Conservation (phyloP, 257 asterid genomes). For the Solanum bulbocastanum region DNA sequence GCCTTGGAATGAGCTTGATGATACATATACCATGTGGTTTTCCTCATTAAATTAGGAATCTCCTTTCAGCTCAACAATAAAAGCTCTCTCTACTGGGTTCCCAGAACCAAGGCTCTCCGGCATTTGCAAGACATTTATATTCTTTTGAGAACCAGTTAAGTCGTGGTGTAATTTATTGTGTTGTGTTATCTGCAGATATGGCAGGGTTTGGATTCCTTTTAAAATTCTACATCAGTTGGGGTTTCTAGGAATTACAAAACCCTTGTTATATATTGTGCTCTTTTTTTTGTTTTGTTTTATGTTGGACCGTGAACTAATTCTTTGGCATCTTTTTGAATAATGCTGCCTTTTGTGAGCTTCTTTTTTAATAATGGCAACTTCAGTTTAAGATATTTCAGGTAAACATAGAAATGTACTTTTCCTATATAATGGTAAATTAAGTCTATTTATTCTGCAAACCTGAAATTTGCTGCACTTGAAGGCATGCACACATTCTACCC, state of each 20-base stretch:
- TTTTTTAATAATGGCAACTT: neutral
- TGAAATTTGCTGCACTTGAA: neutral
- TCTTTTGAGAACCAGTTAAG: constrained; percentile 35
- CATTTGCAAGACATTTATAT: constrained; percentile 13
- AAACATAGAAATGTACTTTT: neutral
- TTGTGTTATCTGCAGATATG: neutral
- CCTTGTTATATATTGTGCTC: neutral
- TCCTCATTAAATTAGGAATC: constrained; percentile 2
- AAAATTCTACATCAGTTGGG: constrained; percentile 1
- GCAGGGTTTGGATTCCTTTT: constrained; percentile 5
- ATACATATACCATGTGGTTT: constrained; percentile 20
- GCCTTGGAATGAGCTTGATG: constrained; percentile 21
- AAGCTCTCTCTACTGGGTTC: constrained; percentile 26
- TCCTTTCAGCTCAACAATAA: constrained; percentile 36
- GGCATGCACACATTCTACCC: neutral
- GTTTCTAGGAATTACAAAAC: constrained; percentile 3
- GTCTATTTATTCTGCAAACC: neutral
- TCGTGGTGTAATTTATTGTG: constrained; percentile 22
- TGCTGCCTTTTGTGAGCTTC: neutral
- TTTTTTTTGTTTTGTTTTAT: neutral
- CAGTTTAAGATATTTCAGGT: neutral
- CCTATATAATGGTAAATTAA: neutral
- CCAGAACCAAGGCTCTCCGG: constrained; percentile 25
- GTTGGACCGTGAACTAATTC: neutral
- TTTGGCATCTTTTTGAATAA: neutral